Evolutionary conservation across 129 eudicot species (phyloP).

Genomic region (Pittosporum tobira): DNA sequence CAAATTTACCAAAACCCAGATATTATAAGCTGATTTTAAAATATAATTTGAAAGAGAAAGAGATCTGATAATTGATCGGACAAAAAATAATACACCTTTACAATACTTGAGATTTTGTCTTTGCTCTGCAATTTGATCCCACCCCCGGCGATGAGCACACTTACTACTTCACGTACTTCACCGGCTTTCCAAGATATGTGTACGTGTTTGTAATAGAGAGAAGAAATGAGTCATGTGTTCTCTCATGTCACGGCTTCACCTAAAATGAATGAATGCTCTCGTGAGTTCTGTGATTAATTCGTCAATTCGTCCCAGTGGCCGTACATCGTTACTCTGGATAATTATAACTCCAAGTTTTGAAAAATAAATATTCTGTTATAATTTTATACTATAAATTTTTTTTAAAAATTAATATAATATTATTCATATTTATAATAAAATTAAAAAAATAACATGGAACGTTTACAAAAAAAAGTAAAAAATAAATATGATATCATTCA

Average conservation of each 20-base stretch:
- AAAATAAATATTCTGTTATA: too few relatives aligned
- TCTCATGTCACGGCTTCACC: slow-evolving; percentile 5
- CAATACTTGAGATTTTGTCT: neutral
- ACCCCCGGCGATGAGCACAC: neutral
- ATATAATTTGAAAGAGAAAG: neutral
- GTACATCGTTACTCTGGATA: too few relatives aligned
- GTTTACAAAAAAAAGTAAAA: too few relatives aligned
- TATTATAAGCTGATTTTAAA: neutral
- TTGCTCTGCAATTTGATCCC: neutral
- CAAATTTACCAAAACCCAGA: neutral
- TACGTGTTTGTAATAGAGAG: neutral
- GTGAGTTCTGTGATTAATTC: neutral
- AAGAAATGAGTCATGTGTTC: neutral
- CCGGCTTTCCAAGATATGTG: slow-evolving; percentile 1
- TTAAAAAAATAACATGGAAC: too few relatives aligned
- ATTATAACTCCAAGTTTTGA: too few relatives aligned
- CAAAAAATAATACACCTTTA: neutral
- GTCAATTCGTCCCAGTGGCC: too few relatives aligned
- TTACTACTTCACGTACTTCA: slow-evolving; percentile 1
- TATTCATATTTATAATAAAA: too few relatives aligned
- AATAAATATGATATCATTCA: too few relatives aligned
- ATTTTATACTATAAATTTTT: too few relatives aligned
- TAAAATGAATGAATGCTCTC: neutral
- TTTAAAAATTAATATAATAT: too few relatives aligned
- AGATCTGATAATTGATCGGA: neutral